Evolutionary conservation across 225 moss, liverwort and hornwort species (phyloP), one percentile per base, ranked within the genome.

Genomic region (Asterella californica): DNA sequence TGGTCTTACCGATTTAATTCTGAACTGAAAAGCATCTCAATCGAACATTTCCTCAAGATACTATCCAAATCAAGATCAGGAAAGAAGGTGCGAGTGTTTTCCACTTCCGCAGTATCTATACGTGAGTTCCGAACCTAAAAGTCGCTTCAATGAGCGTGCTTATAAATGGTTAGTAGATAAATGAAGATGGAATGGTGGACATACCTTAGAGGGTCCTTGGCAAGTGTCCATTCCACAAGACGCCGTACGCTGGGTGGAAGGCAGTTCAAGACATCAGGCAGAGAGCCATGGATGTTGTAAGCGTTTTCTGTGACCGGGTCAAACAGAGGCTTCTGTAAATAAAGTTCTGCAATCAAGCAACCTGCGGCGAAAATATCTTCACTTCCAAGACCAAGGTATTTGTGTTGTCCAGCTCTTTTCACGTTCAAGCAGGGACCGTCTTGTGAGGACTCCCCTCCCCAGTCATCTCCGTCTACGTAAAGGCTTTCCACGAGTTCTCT

Each of bases 291-390:
- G 69, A 79, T 79, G 76, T 81, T 78, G 48, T 90, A 94, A 49
- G 84, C 66, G 73, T 79, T 80, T 83, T 90, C 89, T 64, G 92
- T 86, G 29, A 81, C 80, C 6, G 79, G 84, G 70, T 94, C 87
- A 88, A 94, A 92, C 59, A 92, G 85, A 65, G 92, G 92, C 75
- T 76, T 88, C n/a, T 79, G 86, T 67, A 94, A 77, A 76, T 90
- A 94, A 24, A 92, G 81, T 77, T 94, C 91, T 65, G 88, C 94
- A 66, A 94, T 88, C 33, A 92, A 79, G 78, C 94, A 94, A 78
- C 90, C 91, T 76, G 83, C 83, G 42, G 88, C 86, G 81, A 91
- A 88, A 64, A 92, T 86, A 70, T 94, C 94, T 77, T 85, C 81
- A 74, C 86, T 85, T 84, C 89, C 91, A 63, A 76, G 67, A 62